Evolutionary conservation across 2,329 filamentous ascomycete genomes (phyloP).

Genomic region (Exophiala lecanii-corni): DNA sequence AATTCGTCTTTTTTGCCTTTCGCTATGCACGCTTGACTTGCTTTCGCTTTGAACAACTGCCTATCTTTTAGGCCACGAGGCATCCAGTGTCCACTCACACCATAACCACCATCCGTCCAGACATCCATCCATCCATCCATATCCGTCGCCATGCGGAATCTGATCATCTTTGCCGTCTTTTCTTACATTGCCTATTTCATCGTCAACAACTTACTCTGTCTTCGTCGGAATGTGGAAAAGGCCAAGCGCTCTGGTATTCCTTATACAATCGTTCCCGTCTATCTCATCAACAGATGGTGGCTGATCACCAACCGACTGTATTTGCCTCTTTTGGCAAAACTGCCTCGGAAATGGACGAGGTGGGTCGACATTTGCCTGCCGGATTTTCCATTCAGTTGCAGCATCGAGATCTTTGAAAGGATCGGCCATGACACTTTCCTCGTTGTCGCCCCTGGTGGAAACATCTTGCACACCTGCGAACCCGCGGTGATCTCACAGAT

Average conservation of each 20-base stretch:
- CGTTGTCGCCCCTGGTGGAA: slow-evolving; percentile 53
- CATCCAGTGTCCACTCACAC: too few relatives aligned
- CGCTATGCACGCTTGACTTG: too few relatives aligned
- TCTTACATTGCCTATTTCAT: slow-evolving; percentile 10
- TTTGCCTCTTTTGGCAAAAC: slow-evolving; percentile 39
- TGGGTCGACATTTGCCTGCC: slow-evolving; percentile 40
- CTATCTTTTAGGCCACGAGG: too few relatives aligned
- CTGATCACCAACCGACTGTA: slow-evolving; percentile 42
- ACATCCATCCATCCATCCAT: neutral
- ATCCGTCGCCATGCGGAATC: neutral
- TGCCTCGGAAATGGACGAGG: slow-evolving; percentile 39
- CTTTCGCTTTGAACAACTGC: too few relatives aligned
- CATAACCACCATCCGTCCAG: too few relatives aligned
- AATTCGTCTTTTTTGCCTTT: too few relatives aligned
- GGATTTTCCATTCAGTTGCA: slow-evolving; percentile 25
- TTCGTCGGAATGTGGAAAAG: slow-evolving; percentile 24
- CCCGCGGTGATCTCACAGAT: slow-evolving; percentile 64
- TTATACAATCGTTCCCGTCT: slow-evolving; percentile 29
- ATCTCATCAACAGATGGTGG: slow-evolving; percentile 42
- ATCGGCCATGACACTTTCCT: slow-evolving; percentile 60
- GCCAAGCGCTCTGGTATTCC: slow-evolving; percentile 29
- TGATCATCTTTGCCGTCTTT: slow-evolving; percentile 3
- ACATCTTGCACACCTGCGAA: slow-evolving; percentile 56
- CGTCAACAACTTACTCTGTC: slow-evolving; percentile 9
- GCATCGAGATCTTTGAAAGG: slow-evolving; percentile 50